phyloP scores from a whole-genome alignment of 2,329 filamentous ascomycete genomes.

The Penicillium sclerotiorum region DNA sequence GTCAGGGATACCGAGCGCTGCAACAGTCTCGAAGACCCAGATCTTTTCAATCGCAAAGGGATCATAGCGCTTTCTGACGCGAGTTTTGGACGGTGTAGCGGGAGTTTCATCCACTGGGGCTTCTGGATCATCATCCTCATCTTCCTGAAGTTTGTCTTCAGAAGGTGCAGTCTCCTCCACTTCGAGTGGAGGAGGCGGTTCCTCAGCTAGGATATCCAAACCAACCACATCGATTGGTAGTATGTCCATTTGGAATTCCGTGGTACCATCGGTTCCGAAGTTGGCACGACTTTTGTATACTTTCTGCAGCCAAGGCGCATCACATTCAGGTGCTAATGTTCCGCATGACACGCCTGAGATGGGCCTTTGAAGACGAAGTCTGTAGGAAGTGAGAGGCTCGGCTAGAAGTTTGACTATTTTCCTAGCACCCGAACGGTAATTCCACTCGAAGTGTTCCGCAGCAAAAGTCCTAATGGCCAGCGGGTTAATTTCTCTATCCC shows the following conservation, averaged over 20 bases:
- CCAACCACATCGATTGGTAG: slow-evolving; percentile 75
- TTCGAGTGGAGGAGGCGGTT: slow-evolving; percentile 59
- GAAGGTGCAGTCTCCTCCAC: slow-evolving; percentile 27
- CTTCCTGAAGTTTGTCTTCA: slow-evolving; percentile 23
- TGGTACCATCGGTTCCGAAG: slow-evolving; percentile 71
- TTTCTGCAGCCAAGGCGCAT: slow-evolving; percentile 61
- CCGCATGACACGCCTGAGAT: slow-evolving; percentile 36
- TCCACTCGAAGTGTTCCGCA: slow-evolving; percentile 84
- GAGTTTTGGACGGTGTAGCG: slow-evolving; percentile 27
- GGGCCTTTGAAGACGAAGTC: slow-evolving; percentile 46
- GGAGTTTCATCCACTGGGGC: slow-evolving; percentile 24
- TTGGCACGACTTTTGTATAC: slow-evolving; percentile 72
- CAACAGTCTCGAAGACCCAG: slow-evolving; percentile 70
- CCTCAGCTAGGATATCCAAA: slow-evolving; percentile 73
- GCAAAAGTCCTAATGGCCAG: slow-evolving; percentile 71
- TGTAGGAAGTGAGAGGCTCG: slow-evolving; percentile 71
- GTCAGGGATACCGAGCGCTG: slow-evolving; percentile 65
- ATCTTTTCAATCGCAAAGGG: slow-evolving; percentile 65
- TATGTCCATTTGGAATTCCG: slow-evolving; percentile 79
- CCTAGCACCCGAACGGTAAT: slow-evolving; percentile 72
- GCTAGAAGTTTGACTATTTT: slow-evolving; percentile 83
- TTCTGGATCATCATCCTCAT: slow-evolving; percentile 38
- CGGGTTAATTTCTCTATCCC: slow-evolving; percentile 67
- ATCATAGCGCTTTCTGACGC: slow-evolving; percentile 55
- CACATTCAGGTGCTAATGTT: slow-evolving; percentile 45